Base-by-base conservation (phyloP, 2,329 filamentous ascomycete species). In the Calycina marina region DNA sequence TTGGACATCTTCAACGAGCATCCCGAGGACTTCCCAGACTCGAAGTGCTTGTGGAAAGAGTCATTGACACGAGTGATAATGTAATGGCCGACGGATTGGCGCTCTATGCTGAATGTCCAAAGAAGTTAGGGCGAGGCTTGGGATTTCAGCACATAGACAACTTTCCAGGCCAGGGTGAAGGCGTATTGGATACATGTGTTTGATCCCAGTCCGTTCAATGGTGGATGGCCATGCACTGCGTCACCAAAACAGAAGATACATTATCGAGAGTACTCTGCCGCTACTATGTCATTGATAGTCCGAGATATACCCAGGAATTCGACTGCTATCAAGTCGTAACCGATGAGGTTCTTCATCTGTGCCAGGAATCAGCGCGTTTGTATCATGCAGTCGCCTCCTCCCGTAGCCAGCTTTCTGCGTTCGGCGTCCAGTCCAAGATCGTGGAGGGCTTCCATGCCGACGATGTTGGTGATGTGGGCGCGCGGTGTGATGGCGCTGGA, bases 201-300 rank as follows among this genome's bases (percentile, higher is more conserved):
- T 16, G 60, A 65, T 2, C 69, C 67, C 1, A 72, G 57, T 0
- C 67, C 70, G 43, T 71, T 67, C n/a, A 63, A 54, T 0, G 69
- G 69, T 0, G 69, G 68, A 44, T 73, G 69, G 2, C 68, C 58
- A 44, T 74, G 69, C 1, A 65, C 65, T 0, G 69, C 65, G 38
- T 74, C 69, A 6, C 69, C 68, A 4, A 73, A 53, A 37, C 67
- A 69, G 49, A 67, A 63, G n/a, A n/a, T n/a, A n/a, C n/a, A n/a
- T n/a, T n/a, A n/a, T n/a, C n/a, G n/a, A n/a, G 46, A 38, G 41
- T 73, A 77, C 9, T 56, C 52, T 46, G 72, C 63, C 0, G 71
- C 72, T 1, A 73, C 65, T 4, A 58, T 68, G 48, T 77, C 72
- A 40, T 74, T 73, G 43, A 77, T 66, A 32, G 55, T 57, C 72